These are phyloP conservation scores for Sporothrix mexicana DNA, from an alignment of 2,329 filamentous ascomycete genomes.

Conservation along the genomic window DNA sequence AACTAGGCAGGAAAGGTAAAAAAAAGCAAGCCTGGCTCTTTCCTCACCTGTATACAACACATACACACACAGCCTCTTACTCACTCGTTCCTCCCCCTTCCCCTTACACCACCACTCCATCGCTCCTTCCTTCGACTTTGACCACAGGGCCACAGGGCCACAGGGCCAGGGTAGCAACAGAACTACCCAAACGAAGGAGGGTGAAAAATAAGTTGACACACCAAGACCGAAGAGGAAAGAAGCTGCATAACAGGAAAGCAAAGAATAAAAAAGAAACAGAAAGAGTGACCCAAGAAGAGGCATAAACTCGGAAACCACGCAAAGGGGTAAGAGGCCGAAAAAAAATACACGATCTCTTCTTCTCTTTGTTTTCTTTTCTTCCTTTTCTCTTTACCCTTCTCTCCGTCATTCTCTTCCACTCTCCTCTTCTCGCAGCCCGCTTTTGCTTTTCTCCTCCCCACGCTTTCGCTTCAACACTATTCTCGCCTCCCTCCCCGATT, in stretches of 20 bases:
- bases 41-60: conserved; percentile 11
- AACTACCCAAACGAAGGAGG: conserved; percentile 16
- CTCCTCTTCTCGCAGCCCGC: background rate
- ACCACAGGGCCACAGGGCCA: conserved; percentile 15
- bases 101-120: conserved; percentile 10
- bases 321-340: conserved; percentile 7
- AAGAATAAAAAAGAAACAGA: background rate
- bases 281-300: conserved; percentile 17
- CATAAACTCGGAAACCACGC: conserved; percentile 11
- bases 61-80: background rate
- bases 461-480: background rate
- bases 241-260: background rate
- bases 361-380: background rate
- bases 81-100: background rate
- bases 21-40: conserved; percentile 7
- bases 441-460: background rate
- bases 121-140: conserved; percentile 18
- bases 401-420: background rate
- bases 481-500: background rate
- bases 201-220: conserved; percentile 12
- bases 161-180: conserved; percentile 22
- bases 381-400: background rate
- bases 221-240: conserved; percentile 17
- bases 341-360: background rate
- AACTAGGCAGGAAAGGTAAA: conserved; percentile 30